Base-by-base conservation (phyloP, 2,329 filamentous ascomycete genomes). In the Colletotrichum eremochloae region DNA sequence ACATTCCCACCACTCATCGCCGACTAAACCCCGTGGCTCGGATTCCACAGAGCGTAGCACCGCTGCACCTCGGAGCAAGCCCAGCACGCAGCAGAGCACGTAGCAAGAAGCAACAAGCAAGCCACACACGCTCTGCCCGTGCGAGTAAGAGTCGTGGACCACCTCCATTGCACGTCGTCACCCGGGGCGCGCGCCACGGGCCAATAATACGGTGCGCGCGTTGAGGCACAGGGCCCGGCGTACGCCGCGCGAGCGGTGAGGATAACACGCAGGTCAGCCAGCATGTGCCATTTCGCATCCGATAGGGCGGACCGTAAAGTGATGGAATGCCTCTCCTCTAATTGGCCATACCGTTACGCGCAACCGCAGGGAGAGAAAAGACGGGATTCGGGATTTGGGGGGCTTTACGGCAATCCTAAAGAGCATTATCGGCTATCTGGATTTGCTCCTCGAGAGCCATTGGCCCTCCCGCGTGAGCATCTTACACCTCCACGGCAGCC, bases 221-320 rank as follows among this genome's bases (percentile, higher is more conserved):
- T 24, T 46, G 56, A 67, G 42, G 63, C 52, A 64, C 63, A 55
- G 63, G n/a, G 55, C 50, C 38, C 55, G 60, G 44, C 55, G 56
- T 57, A 62, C 64, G 66, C 66, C 70, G 69, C 70, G 69, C 53
- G 46, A 56, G 70, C 70, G 66, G 70, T 72, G 66, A 69, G 60
- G 60, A 64, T 65, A 69, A 46, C 38, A 33, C 24, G 31, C 55
- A 33, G 36, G 56, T 60, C 52, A 61, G 62, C 62, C 52, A 61
- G 62, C 62, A 67, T 60, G 70, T 46, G 50, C 70, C 52, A 66
- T 38, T 61, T 65, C 60, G 12, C 38, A 29, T 31, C 53, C 36
- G 53, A 72, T 42, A 68, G 58, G 64, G 44, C 29, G 20, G 24
- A 11, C 29, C 11, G 58, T 42, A 24, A 5, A 15, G 18, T 24